Base-by-base conservation (phyloP, 345 rosid species). In the Linum tenue region DNA sequence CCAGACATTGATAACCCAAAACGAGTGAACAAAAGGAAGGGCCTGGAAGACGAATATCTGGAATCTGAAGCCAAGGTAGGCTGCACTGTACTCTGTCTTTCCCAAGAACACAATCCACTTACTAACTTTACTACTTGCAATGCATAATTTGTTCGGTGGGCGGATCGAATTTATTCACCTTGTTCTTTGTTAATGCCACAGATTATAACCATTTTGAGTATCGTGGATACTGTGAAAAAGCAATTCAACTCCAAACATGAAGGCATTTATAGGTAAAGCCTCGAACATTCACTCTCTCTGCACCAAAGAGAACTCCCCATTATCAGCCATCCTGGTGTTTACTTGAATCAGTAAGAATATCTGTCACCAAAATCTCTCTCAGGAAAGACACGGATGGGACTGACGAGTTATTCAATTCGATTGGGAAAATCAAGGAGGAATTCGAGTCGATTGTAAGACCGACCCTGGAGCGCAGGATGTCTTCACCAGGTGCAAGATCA, bases 401-500 rank as follows among this genome's bases (percentile, higher is more conserved):
- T 44, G 77, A 79, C 65, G 85, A 83, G 66, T 82, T 85, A 58
- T 83, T 90, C 64, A 74, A 75, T 62, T 84, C 80, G 39, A 69
- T 94, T 40, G 81, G 85, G 66, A 83, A 79, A 55, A 72, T 86
- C 41, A 85, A 72, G 75, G 55, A 63, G 42, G 96, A 90, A 60
- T 85, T 86, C 67, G 84, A 85, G 66, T 83, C 89, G 62, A 82
- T 85, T 9, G 82, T 81, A 74, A 83, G 92, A 65, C 95, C 97
- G 36, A 63, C 65, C 69, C 69, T 90, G 41, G 86, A 81, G 74
- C 8, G 7, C 2, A 11, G 37, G 8, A 31, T 16, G 57, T 39
- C 40, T 37, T 39, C 43, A 31, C 60, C 14, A 31, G 62, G 63
- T 3, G 73, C 53, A 64, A 73, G 62, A 39, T 70, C 82, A 42